Base-by-base conservation (phyloP, 306 rosid genomes). In the Arachis stenosperma region DNA sequence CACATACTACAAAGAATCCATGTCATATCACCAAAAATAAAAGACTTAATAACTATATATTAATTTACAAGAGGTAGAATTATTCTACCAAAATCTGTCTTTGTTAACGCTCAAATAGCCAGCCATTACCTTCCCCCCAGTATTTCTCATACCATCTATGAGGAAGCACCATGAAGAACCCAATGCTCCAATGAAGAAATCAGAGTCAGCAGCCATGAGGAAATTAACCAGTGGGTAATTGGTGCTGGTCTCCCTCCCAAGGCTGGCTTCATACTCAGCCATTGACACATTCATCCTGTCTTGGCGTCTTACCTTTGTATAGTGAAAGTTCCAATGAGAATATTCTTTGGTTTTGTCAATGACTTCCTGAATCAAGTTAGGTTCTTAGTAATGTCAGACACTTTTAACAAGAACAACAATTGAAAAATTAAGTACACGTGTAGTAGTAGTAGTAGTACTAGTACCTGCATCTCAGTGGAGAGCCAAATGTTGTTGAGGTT, bases 391-490 rank as follows among this genome's bases (percentile, higher is more conserved):
- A 6, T 17, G 33, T 61, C 15, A 27, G 27, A 40, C 10, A 40
- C 10, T 10, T 46, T 42, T 42, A 42, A 42, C 46, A 42, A 42
- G 46, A 42, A 42, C 46, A 42, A 42, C 1, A 4, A 7, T 6
- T 27, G 42, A 36, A 71, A 62, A 54, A 11, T 30, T 13, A 36
- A 15, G 53, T 30, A 22, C 1, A 22, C 1, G 27, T 22, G 5
- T 33, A 43, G 8, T n/a, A 3, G 17, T n/a, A 33, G 5, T 33
- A 43, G 8, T n/a, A 3, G 17, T n/a, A 33, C 4, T 33, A 33
- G 42, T 30, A 88, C 98, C 96, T 90, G 92, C 92, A 90, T 88
- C 83, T 92, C 96, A 1, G 96, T 90, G 7, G 98, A 90, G 50
- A 92, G 85, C 96, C 98, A 92, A 64, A 86, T 71, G 61, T 75